Base-by-base conservation (phyloP, 2,329 filamentous ascomycete species). In the Sclerotiophoma versabilis region DNA sequence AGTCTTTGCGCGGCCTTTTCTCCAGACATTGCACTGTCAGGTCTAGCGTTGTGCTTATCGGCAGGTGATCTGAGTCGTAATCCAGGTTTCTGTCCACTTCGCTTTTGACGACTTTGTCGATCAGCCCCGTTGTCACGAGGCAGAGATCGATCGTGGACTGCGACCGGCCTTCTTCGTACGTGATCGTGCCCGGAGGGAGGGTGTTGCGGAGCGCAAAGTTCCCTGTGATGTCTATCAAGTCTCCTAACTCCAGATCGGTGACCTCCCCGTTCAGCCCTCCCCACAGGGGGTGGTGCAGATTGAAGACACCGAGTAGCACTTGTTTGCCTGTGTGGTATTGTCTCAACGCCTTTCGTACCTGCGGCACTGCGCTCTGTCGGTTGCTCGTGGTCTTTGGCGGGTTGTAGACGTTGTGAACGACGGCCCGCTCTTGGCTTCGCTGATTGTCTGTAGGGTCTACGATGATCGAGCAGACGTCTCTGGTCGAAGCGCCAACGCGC, bases 381-480 rank as follows among this genome's bases (percentile, higher is more conserved):
- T 34, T 19, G 9, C 8, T 34, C 14, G 12, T 36, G 11, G 33
- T 36, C 11, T 22, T 22, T 19, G 19, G 33, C 33, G 30, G 33
- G 33, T 36, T 36, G 19, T 36, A 36, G 15, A 36, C 12, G 33
- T 36, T 36, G 33, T 36, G 33, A 2, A 36, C 17, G 4, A 36
- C 10, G 10, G 22, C 17, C 17, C 5, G 43, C 45, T 34, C 23
- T 12, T 51, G 2, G 17, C 49, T 3, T 22, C 47, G 25, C 36
- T 42, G 10, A 15, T 50, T 44, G 26, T 38, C 38, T 26, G 2
- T 23, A 22, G 22, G 20, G 12, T 58, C 50, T 15, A 59, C 14
- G 14, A 49, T 49, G 11, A 63, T 19, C n/a, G 54, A 57, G 36
- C 58, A 60, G 11, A 68, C 37, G 34, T 68, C 60, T 26, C 54